phyloP scores from a whole-genome alignment of 805 yeast genomes.

The Schwanniomyces sp. region DNA sequence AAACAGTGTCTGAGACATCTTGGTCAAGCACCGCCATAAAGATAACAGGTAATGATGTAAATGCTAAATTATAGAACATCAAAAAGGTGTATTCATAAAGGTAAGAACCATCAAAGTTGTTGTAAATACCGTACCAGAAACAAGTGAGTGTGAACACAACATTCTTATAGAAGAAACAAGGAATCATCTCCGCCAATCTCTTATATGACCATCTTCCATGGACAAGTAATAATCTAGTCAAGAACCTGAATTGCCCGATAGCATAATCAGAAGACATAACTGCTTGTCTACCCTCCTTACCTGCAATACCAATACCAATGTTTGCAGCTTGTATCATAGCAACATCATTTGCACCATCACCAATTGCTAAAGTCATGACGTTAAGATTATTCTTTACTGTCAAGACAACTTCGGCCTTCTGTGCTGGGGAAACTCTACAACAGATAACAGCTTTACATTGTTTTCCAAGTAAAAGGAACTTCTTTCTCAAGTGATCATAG shows the following conservation, averaged over 20 bases:
- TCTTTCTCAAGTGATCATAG: conserved; percentile 27
- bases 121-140: conserved; percentile 75
- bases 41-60: conserved; percentile 77
- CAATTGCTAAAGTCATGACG: conserved; percentile 79
- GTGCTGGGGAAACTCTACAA: conserved; percentile 83
- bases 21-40: conserved; percentile 73
- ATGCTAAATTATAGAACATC: conserved; percentile 77
- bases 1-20: conserved; percentile 66
- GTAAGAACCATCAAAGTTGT: conserved; percentile 72
- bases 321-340: conserved; percentile 88
- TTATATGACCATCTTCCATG: conserved; percentile 87
- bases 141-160: conserved; percentile 69
- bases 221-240: conserved; percentile 63
- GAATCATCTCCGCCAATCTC: conserved; percentile 74
- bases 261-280: conserved; percentile 87
- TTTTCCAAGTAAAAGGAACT: conserved; percentile 70
- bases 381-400: conserved; percentile 62
- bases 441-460: conserved; percentile 78
- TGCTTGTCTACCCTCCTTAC: conserved; percentile 85
- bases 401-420: conserved; percentile 72
- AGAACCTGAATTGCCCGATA: conserved; percentile 72
- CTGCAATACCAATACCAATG: conserved; percentile 84
- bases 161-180: conserved; percentile 77
- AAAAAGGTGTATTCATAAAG: conserved; percentile 75
- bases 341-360: conserved; percentile 87